A percentile compares a stretch with the other conserved stretches of the same genome.
Evolutionary conservation across 495 filamentous ascomycete genomes (phyloP).

Genomic region (Trichoderma reesei): DNA sequence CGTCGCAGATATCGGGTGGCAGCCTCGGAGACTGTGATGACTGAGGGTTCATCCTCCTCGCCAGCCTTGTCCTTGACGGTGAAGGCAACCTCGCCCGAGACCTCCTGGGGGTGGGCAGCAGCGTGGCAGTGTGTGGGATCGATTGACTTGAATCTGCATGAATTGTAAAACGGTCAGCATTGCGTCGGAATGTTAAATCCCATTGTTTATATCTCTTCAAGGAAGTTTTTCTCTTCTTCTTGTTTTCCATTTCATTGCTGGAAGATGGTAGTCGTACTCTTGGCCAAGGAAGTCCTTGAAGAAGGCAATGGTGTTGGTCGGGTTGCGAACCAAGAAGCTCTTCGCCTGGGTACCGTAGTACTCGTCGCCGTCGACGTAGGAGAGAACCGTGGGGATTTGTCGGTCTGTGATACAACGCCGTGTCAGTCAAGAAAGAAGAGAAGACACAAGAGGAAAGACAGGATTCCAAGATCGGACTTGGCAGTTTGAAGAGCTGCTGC

Average conservation of each 20-base stretch:
- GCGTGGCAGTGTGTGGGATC: slow-evolving; percentile 91
- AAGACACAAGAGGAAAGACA: slow-evolving; percentile 5
- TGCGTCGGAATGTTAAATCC: neutral
- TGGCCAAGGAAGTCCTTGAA: slow-evolving; percentile 94
- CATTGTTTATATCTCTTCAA: neutral
- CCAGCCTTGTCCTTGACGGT: slow-evolving; percentile 62
- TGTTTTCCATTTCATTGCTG: neutral
- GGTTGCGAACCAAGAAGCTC: slow-evolving; percentile 80
- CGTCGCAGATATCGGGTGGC: slow-evolving; percentile 79
- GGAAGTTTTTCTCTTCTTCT: neutral
- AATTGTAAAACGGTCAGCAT: slow-evolving; percentile 14
- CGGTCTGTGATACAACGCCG: slow-evolving; percentile 51
- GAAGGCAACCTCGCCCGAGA: slow-evolving; percentile 67
- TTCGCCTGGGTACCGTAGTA: slow-evolving; percentile 96
- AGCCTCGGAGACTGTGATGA: slow-evolving; percentile 72
- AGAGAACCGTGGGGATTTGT: slow-evolving; percentile 89
- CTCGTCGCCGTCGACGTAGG: slow-evolving; percentile 91
- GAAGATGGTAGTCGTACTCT: slow-evolving; percentile 47
- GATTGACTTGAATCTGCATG: slow-evolving; percentile 86
- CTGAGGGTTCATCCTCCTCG: slow-evolving; percentile 52
- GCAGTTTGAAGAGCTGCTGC: neutral
- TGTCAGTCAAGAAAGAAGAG: slow-evolving; percentile 12
- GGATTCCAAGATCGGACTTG: neutral
- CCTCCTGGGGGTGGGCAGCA: slow-evolving; percentile 79
- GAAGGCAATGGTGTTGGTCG: slow-evolving; percentile 84